phyloP scores from a whole-genome alignment of 2,329 filamentous ascomycete species.

The Cephalotrichum gorgonifer region DNA sequence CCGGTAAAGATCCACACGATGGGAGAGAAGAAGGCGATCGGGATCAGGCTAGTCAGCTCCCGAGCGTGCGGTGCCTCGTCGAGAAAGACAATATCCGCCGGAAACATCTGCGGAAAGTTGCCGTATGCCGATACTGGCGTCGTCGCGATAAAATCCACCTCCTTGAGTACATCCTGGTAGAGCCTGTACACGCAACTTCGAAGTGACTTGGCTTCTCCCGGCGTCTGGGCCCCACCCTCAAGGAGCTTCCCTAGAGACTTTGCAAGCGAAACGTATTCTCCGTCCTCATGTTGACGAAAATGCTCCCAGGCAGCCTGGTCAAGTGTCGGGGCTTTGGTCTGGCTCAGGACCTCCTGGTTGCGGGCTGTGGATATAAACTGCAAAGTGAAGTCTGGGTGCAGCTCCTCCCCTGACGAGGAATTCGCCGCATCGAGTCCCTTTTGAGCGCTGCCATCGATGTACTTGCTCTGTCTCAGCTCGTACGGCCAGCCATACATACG shows the following conservation, averaged over 20 bases:
- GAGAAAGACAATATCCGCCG: slow-evolving; percentile 77
- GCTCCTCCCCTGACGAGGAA: neutral
- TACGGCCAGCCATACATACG: slow-evolving; percentile 30
- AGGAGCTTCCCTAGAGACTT: slow-evolving; percentile 22
- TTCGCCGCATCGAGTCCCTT: neutral
- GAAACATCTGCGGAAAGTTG: slow-evolving; percentile 42
- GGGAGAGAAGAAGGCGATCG: slow-evolving; percentile 30
- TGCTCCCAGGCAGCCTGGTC: slow-evolving; percentile 32
- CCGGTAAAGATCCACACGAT: slow-evolving; percentile 34
- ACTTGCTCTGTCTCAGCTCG: slow-evolving; percentile 20
- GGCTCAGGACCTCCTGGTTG: slow-evolving; percentile 12
- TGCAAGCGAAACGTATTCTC: slow-evolving; percentile 22
- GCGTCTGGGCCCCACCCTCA: slow-evolving; percentile 11
- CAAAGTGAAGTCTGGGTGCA: slow-evolving; percentile 21
- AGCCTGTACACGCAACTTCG: slow-evolving; percentile 20
- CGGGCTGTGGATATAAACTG: slow-evolving; percentile 20
- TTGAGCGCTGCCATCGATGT: slow-evolving; percentile 14
- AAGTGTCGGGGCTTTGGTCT: slow-evolving; percentile 22
- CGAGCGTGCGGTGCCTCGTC: slow-evolving; percentile 51
- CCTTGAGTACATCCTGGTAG: slow-evolving; percentile 25
- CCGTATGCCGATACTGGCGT: slow-evolving; percentile 32
- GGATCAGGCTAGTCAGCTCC: slow-evolving; percentile 33
- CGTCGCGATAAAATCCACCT: slow-evolving; percentile 33
- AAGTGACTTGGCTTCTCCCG: slow-evolving; percentile 17
- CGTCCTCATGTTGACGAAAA: slow-evolving; percentile 20